Evolutionary conservation across 2,329 filamentous ascomycete genomes (phyloP), one percentile per base, ranked within the genome.

Genomic region (Colletotrichum zoysiae): DNA sequence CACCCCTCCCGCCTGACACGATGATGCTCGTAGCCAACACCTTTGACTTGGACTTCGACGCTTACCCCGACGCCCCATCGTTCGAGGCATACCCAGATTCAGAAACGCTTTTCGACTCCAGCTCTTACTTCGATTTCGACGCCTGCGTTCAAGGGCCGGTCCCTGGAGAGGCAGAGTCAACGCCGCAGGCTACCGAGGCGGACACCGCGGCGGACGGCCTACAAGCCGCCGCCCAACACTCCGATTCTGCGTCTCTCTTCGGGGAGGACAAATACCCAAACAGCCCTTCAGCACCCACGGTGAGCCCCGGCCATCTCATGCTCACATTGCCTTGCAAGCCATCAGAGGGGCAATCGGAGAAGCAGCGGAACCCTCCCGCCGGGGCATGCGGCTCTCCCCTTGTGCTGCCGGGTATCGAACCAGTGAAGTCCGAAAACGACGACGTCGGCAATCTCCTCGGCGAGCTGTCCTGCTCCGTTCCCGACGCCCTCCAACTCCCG

Each of bases 81-180:
- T 71, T 64, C n/a, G 59, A 71, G 23, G n/a, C 46, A 8, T 40
- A 55, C 18, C 6, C 44, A 1, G 65, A 68, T 1, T 51, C 46
- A 2, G 18, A 51, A 18, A 46, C 42, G 3, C 51, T 64, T 42
- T 71, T 69, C 59, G 59, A 69, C 53, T 58, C 67, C 5, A 4
- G 18, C 7, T 38, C 53, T 14, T 40, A 8, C 20, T 57, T 40
- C 11, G 11, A 57, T 2, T 38, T 40, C 23, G 65, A 71, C 53
- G 53, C 53, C 53, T 69, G 44, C 65, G 26, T 48, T n/a, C 30
- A 40, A 16, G 59, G 59, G 65, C 65, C 30, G 59, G 69, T 12
- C 46, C 59, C 59, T 11, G 44, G 44, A 11, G 44, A 50, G 20
- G 46, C 46, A 18, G 26, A 5, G 30, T 8, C 23, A 6, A 46